Percentiles rank a stretch among this genome's conserved stretches.
These are phyloP conservation scores for Acer campestre DNA, from an alignment of 345 rosid species.

Conservation along the genomic window DNA sequence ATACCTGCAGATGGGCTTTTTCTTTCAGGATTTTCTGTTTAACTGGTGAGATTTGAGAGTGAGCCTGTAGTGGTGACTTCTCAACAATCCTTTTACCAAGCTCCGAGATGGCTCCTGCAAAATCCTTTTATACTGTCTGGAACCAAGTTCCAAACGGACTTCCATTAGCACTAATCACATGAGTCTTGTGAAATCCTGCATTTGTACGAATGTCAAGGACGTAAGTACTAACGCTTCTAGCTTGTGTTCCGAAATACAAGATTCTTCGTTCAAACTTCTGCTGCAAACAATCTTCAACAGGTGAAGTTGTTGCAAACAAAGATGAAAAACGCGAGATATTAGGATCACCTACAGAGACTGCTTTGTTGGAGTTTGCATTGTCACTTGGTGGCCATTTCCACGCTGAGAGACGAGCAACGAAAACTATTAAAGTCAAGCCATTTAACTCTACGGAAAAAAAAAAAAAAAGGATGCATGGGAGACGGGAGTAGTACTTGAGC, in stretches of 20 bases:
- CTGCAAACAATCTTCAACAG: constrained; percentile 84
- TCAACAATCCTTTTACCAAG: no score
- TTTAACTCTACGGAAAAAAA: constrained; percentile 91
- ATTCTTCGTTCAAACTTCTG: constrained; percentile 52
- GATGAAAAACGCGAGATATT: constrained; percentile 69
- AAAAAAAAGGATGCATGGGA: constrained; percentile 94
- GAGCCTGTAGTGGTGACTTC: no score
- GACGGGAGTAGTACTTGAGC: constrained; percentile 79
- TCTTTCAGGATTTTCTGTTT: no score
- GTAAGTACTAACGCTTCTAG: constrained; percentile 42
- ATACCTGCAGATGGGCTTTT: no score
- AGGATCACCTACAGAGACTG: constrained; percentile 92
- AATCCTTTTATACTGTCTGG: no score
- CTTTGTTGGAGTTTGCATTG: constrained; percentile 76
- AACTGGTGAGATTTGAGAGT: no score
- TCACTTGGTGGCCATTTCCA: constrained; percentile 83
- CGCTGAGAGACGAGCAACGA: constrained; percentile 54
- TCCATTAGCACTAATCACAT: constrained; percentile 90
- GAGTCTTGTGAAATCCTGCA: constrained; percentile 90
- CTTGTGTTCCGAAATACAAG: constrained; percentile 62
- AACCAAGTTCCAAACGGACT: no score
- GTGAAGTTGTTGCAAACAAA: constrained; percentile 77
- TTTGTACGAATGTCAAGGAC: constrained; percentile 66
- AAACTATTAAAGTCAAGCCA: constrained; percentile 79
- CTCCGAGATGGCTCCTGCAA: no score